Evolutionary conservation across 768 basidiomycete genomes (phyloP).

Genomic region (Lactifluus subvellereus): DNA sequence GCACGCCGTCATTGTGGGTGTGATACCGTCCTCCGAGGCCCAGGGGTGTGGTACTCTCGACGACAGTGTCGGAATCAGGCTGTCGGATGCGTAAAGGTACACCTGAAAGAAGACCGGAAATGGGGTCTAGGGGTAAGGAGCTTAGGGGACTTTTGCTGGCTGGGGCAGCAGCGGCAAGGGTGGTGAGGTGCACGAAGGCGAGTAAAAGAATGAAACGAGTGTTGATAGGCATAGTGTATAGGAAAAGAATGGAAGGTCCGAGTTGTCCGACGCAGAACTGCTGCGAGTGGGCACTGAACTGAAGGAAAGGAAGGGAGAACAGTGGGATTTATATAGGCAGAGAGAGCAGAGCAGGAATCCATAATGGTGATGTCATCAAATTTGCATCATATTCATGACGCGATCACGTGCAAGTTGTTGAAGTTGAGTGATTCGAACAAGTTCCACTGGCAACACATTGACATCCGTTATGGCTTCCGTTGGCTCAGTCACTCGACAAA

Average conservation of each 20-base stretch:
- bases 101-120: too few relatives aligned
- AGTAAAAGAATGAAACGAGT: constrained; percentile 20
- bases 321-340: constrained; percentile 1
- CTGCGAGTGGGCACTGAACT: not conserved
- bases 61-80: not conserved
- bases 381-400: not conserved
- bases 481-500: constrained; percentile 54
- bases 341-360: not conserved
- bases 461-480: constrained; percentile 40
- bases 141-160: too few relatives aligned
- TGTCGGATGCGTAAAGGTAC: not conserved
- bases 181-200: constrained; percentile 14
- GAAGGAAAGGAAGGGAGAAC: not conserved
- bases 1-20: not conserved
- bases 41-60: not conserved
- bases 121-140: too few relatives aligned
- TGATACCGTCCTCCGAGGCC: constrained; percentile 1
- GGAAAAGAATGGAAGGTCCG: constrained; percentile 14
- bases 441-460: not conserved
- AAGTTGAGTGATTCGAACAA: not conserved
- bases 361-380: not conserved
- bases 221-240: constrained; percentile 13
- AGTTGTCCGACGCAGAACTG: not conserved
- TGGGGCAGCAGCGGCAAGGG: constrained; percentile 4
- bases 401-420: constrained; percentile 19